Base-by-base conservation (phyloP, 495 filamentous ascomycete genomes). In the Penicillium bialowiezense region DNA sequence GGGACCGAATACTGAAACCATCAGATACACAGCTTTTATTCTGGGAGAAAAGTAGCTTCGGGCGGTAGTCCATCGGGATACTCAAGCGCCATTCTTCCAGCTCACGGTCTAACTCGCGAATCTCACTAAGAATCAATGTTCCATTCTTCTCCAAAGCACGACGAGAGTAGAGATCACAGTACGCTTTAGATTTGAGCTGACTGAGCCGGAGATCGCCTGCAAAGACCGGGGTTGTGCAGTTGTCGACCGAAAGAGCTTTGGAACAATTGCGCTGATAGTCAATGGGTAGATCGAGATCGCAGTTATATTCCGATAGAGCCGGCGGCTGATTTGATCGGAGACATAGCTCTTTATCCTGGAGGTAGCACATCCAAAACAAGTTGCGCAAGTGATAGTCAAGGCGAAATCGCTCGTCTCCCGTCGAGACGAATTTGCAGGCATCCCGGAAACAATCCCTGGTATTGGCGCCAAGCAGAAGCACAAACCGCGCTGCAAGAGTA, bases 341-440 rank as follows among this genome's bases (percentile, higher is more conserved):
- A 1, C 61, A 62, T 6, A 71, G 47, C 26, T 71, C 67, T 43
- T 70, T 71, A 44, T 73, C 70, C 35, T 62, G 44, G 26, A 36
- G 41, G 45, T 71, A 73, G 44, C 67, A 69, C 3, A 71, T 50
- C 70, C 68, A 73, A 44, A 73, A 73, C 4, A 73, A 39, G 14
- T 63, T 59, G 3, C 70, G 60, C 2, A 71, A 38, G 36, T 54
- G 52, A 9, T 47, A 44, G n/a, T 44, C 41, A 32, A 21, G 41
- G 7, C 41, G 41, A 13, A 15, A 33, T 3, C 18, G 12, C 19
- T 44, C 24, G 9, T 44, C 7, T 14, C 41, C 41, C 23, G 8
- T 3, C 23, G 23, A 26, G 23, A 26, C 23, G 8, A 26, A 26
- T 26, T 8, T 26, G 23, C 23, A 26, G 23, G 23, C 23, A 26